Evolutionary conservation across 1,284 basidiomycete genomes (phyloP).

Genomic region (Fomitiporia mediterranea): DNA sequence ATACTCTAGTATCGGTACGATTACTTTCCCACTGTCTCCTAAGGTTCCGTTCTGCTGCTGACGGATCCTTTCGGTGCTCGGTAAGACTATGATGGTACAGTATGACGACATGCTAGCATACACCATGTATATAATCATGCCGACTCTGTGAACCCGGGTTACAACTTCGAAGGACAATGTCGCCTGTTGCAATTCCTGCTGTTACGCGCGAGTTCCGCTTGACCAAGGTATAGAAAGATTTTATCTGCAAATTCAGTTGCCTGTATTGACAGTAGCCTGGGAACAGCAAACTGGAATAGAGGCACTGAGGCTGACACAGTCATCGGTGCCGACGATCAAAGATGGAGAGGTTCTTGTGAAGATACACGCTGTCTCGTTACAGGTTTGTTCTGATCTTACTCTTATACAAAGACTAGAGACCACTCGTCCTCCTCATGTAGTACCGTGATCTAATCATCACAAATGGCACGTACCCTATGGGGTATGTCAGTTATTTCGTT

Average conservation of each 20-base stretch:
- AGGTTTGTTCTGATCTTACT: slow-evolving; percentile 23
- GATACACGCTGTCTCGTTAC: slow-evolving; percentile 47
- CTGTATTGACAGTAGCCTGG: slow-evolving; percentile 10
- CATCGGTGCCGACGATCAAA: slow-evolving; percentile 31
- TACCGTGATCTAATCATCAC: slow-evolving; percentile 42
- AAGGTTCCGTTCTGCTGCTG: no score
- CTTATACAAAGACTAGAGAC: neutral
- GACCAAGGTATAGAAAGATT: slow-evolving; percentile 21
- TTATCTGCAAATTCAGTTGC: neutral
- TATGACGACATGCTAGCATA: neutral
- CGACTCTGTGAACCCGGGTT: no score
- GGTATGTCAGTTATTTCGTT: neutral
- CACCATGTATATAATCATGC: no score
- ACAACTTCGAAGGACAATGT: neutral
- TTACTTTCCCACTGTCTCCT: no score
- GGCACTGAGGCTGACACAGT: slow-evolving; percentile 30
- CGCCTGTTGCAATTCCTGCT: slow-evolving; percentile 23
- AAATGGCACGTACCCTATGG: slow-evolving; percentile 30
- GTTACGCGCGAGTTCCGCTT: slow-evolving; percentile 33
- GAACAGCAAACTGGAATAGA: slow-evolving; percentile 25
- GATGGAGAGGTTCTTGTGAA: slow-evolving; percentile 44
- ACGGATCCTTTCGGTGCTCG: no score
- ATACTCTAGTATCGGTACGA: no score
- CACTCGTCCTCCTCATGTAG: slow-evolving; percentile 23
- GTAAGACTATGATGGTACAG: no score